These are phyloP conservation scores for Sugiyamaella americana DNA, from an alignment of 805 yeast species.

Conservation along the genomic window DNA sequence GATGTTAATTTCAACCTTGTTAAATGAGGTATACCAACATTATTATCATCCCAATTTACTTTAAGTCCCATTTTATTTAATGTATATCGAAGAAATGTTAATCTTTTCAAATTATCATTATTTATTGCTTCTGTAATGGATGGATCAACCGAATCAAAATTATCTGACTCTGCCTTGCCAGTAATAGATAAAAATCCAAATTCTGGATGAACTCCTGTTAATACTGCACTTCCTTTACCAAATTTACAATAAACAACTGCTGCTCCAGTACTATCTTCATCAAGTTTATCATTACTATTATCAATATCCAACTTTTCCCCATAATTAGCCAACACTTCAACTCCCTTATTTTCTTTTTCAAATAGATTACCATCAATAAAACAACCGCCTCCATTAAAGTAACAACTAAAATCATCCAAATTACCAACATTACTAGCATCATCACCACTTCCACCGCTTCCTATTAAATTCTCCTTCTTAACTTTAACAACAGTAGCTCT, in stretches of 20 bases:
- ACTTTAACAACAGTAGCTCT: conserved; percentile 47
- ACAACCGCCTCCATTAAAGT: conserved; percentile 87
- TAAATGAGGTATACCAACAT: conserved; percentile 50
- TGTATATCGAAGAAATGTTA: conserved; percentile 50
- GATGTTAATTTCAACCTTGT: conserved; percentile 62
- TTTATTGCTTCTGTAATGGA: conserved; percentile 32
- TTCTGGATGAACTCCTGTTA: conserved; percentile 90
- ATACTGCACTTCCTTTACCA: conserved; percentile 70
- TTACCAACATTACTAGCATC: background rate
- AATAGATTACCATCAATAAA: conserved; percentile 68
- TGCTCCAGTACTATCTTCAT: conserved; percentile 38
- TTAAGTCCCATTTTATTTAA: conserved; percentile 58
- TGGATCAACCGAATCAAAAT: conserved; percentile 5
- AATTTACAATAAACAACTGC: conserved; percentile 65
- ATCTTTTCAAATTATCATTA: conserved; percentile 43
- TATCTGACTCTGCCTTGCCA: conserved; percentile 29
- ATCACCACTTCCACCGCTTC: conserved; percentile 9
- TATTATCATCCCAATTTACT: conserved; percentile 46
- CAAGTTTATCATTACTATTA: conserved; percentile 18
- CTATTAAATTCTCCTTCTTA: conserved; percentile 18
- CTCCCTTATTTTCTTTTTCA: conserved; percentile 36
- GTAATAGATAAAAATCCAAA: conserved; percentile 44
- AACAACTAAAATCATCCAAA: conserved; percentile 30
- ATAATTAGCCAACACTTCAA: conserved; percentile 70
- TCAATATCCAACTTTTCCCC: conserved; percentile 49